Base-by-base conservation (phyloP, 2,329 filamentous ascomycete species). In the Aspergillus felis region DNA sequence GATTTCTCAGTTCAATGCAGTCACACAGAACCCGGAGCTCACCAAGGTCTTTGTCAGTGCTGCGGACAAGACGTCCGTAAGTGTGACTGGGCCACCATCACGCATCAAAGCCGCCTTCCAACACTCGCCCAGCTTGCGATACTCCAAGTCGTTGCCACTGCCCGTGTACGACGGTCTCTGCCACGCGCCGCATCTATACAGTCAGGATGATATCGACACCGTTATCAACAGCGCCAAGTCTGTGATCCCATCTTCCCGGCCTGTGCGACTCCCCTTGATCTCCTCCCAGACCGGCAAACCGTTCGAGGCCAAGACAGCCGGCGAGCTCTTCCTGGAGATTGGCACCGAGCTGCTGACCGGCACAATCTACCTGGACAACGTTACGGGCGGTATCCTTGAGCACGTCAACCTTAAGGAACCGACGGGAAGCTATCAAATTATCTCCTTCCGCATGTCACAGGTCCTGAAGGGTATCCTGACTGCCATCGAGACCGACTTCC, bases 131-230 rank as follows among this genome's bases (percentile, higher is more conserved):
- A 35, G 56, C 10, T 53, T 69, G 25, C 53, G 59, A 4, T 54
- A 64, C 35, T 58, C 56, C 28, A 68, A 65, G 46, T 58, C 50
- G 17, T 28, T 62, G 3, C 50, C 61, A 3, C 50, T 69, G 28
- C 65, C 65, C 2, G 62, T 68, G 4, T 63, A 61, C 46, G 62
- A 61, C 1, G 66, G 66, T 4, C 54, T 67, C 9, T 69, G 66
- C 48, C 64, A 68, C 54, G 76, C 81, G 5, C 75, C 71, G 56
- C 76, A 78, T 41, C 75, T 77, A 7, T 86, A 85, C 62, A 68
- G 51, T 8, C 38, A 38, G 35, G 55, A 62, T 1, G 47, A 55
- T 35, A 55, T 61, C 17, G 41, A 50, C 14, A 42, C 38, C 0
- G 49, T 54, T 4, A 53, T 56, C n/a, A 29, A 54, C 25, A 53